phyloP scores from a whole-genome alignment of 768 basidiomycete species.

The Antrodiella citrinella region DNA sequence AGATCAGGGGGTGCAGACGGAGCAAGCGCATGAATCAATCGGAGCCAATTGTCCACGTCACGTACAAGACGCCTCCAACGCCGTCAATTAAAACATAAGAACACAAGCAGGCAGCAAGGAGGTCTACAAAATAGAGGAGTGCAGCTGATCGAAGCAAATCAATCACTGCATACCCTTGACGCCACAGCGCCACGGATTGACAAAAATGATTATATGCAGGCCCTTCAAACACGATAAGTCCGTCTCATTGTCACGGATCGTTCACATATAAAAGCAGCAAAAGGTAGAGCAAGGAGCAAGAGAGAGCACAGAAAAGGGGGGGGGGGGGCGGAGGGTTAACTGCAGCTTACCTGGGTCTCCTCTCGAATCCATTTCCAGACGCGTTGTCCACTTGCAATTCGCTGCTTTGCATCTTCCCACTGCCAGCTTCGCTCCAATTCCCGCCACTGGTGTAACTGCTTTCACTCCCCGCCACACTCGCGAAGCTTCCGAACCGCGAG shows the following conservation, averaged over 20 bases:
- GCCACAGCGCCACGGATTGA: neutral
- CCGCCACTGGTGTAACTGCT: conserved; percentile 20
- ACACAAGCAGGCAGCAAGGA: neutral
- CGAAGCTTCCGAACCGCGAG: conserved; percentile 18
- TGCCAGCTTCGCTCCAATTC: conserved; percentile 16
- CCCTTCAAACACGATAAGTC: too few relatives aligned
- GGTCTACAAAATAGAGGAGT: neutral
- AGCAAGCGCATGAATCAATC: neutral
- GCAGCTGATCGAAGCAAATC: too few relatives aligned
- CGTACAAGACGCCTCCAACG: too few relatives aligned
- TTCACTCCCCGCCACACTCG: conserved; percentile 21
- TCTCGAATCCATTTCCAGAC: conserved; percentile 5
- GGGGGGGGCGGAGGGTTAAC: neutral
- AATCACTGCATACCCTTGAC: too few relatives aligned
- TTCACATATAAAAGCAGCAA: neutral
- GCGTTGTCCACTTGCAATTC: conserved; percentile 1
- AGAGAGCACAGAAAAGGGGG: neutral
- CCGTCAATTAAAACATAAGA: too few relatives aligned
- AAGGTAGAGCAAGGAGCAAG: neutral
- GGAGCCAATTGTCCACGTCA: neutral
- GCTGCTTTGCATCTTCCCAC: conserved; percentile 6
- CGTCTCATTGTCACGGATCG: too few relatives aligned
- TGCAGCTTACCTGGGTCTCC: conserved; percentile 16
- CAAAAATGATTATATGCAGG: neutral
- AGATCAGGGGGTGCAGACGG: neutral